Conservation (phyloP, 495 filamentous ascomycete genomes). For the Tuber umbilicatum region DNA sequence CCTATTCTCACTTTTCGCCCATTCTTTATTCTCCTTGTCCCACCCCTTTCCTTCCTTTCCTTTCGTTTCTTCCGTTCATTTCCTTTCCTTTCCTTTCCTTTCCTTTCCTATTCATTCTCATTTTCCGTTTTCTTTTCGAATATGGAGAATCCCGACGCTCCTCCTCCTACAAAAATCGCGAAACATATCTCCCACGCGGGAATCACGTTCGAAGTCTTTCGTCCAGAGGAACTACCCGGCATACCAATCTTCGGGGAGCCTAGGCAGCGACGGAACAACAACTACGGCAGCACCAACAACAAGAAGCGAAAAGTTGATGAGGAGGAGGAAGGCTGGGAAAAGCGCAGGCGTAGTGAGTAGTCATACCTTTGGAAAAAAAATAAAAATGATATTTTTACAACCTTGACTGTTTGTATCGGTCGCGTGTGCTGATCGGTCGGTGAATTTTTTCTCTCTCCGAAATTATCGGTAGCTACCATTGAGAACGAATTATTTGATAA, state of each 20-base stretch:
- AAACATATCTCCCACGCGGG: slow-evolving; percentile 10
- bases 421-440: background rate
- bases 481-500: slow-evolving; percentile 22
- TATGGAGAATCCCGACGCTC: background rate
- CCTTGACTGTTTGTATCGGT: background rate
- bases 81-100: background rate
- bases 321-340: slow-evolving; percentile 28
- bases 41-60: background rate
- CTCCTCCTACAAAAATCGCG: background rate
- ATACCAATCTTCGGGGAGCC: slow-evolving; percentile 31
- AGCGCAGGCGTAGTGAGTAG: background rate
- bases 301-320: slow-evolving; percentile 11
- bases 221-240: slow-evolving; percentile 22
- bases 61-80: background rate
- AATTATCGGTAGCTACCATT: slow-evolving; percentile 14
- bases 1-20: background rate
- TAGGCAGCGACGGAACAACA: slow-evolving; percentile 1
- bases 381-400: background rate
- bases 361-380: background rate
- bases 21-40: too few species aligned
- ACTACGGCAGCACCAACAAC: slow-evolving; percentile 4
- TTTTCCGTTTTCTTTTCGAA: background rate
- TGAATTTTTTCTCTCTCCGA: background rate
- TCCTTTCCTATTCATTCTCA: background rate
- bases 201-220: slow-evolving; percentile 23